Conservation (phyloP, 225 moss, liverwort and hornwort genomes). For the Ulota crispa region DNA sequence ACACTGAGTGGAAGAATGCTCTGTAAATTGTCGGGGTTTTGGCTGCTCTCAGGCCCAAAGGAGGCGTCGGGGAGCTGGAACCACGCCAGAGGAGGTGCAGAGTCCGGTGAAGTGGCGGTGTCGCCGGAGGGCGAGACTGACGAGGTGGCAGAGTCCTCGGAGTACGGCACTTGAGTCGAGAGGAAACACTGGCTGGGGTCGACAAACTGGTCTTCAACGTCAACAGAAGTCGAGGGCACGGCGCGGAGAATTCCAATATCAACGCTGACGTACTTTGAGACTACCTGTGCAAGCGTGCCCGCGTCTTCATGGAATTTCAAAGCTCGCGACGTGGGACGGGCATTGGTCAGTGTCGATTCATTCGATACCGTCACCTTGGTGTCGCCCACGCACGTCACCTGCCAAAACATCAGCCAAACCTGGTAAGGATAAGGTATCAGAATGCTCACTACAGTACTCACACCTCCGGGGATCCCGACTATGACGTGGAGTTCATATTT, state of each 20-base stretch:
- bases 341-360: constrained; percentile 29
- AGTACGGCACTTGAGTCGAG: constrained; percentile 42
- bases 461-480: not conserved
- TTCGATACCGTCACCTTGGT: constrained; percentile 17
- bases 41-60: not conserved
- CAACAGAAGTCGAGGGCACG: not conserved
- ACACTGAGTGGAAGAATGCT: constrained; percentile 34
- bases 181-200: constrained; percentile 35
- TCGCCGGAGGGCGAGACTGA: constrained; percentile 25
- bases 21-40: constrained; percentile 45
- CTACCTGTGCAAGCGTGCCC: constrained; percentile 46
- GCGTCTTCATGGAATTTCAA: constrained; percentile 16
- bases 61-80: not conserved
- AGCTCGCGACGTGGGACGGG: not conserved
- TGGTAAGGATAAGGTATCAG: not conserved
- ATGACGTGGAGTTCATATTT: not conserved
- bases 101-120: constrained; percentile 39
- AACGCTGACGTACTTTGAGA: constrained; percentile 30
- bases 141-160: constrained; percentile 44
- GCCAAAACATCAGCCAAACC: not conserved
- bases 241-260: not conserved
- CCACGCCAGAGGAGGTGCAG: not conserved
- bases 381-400: not conserved
- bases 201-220: not conserved
- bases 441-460: not conserved